Base-by-base conservation (phyloP, 441 rosid species). In the Bruguiera hainesii region DNA sequence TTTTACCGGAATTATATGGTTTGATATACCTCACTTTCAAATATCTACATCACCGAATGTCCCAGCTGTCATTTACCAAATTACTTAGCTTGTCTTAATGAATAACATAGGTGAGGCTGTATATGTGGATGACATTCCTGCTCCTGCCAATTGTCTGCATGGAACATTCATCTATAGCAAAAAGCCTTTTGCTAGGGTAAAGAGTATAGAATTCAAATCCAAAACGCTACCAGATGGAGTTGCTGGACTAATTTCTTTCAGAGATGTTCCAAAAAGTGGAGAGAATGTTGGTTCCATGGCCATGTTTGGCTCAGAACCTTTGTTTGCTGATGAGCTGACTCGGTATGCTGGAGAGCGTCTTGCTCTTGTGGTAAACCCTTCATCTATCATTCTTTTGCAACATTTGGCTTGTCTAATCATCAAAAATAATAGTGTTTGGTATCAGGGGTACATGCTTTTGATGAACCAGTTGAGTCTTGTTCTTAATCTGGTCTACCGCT, bases 111-210 rank as follows among this genome's bases (percentile, higher is more conserved):
- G 99, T 56, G 98, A 95, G 80, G 97, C 98, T 69, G 91, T 92
- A 37, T 95, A 71, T 77, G 97, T 95, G 65, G 97, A 89, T 71
- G 99, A 95, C 78, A 95, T 95, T 62, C 96, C 99, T 37, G 82
- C 97, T 52, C 99, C 98, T 28, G 59, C 39, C 7, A 77, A 84
- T 56, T 95, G 98, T 83, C 84, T 95, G 15, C 71, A 89, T 49
- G 99, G 99, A 2, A 86, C 99, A 67, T 84, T 95, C 67, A 77
- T 95, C 18, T 84, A 85, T 71, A 95, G 99, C 85, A 87, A 77
- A 13, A 85, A 84, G 86, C 92, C 99, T n/a, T 65, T 85, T 51
- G 98, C 96, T 3, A 52, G 85, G 58, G 84, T 95, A 49, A 83
- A 84, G 73, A 70, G 78, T 67, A 81, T 95, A 56, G 61, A 73